Percentiles rank a stretch among this genome's conserved stretches.
These are phyloP conservation scores for Trifolium repens DNA, from an alignment of 306 rosid species.

Conservation along the genomic window DNA sequence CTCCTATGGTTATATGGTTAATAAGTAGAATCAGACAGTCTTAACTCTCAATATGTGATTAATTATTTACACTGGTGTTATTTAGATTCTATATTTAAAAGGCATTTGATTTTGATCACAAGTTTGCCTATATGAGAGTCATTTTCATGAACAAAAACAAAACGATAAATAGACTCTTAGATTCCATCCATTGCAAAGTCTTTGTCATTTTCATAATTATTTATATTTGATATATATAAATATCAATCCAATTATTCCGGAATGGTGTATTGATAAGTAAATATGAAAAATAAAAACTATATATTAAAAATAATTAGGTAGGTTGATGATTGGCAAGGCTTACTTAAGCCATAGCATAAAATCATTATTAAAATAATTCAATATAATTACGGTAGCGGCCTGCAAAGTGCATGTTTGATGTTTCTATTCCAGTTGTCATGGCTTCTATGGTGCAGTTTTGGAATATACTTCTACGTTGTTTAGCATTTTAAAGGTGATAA, in stretches of 20 bases:
- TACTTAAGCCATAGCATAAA: background rate
- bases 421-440: slow-evolving; percentile 1
- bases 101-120: background rate
- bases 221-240: background rate
- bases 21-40: background rate
- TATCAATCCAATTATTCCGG: slow-evolving; percentile 27
- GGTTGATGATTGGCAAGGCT: background rate
- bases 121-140: background rate
- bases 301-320: background rate
- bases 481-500: background rate
- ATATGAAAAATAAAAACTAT: background rate
- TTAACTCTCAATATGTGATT: background rate
- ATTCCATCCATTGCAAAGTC: background rate
- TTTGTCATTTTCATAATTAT: background rate
- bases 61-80: too few relatives aligned
- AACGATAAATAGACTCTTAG: background rate
- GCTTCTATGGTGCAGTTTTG: background rate
- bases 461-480: background rate
- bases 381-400: background rate
- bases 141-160: background rate
- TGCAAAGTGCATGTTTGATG: slow-evolving; percentile 20
- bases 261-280: slow-evolving; percentile 6
- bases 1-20: too few relatives aligned
- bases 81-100: too few relatives aligned
- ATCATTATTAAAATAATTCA: too few relatives aligned